Percentiles rank a stretch among this genome's conserved stretches.
phyloP scores from a whole-genome alignment of 2,329 filamentous ascomycete species.

The Tolypocladium tropicale region DNA sequence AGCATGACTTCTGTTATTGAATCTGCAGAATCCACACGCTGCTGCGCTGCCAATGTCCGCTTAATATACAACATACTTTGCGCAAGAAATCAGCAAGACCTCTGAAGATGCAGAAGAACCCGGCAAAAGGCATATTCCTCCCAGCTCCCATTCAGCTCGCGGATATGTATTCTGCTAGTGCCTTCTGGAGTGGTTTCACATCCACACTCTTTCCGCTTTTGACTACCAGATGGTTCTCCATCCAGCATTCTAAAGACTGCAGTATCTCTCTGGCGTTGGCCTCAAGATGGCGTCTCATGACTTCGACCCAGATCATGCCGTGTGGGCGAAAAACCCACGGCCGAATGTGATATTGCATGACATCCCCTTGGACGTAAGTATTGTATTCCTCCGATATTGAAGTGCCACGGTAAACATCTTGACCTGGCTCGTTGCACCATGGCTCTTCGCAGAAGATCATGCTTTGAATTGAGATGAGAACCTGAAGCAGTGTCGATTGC shows the following conservation, averaged over 20 bases:
- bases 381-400: not conserved
- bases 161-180: too few species aligned
- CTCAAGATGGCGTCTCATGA: not conserved
- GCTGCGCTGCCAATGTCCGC: too few species aligned
- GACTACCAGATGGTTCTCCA: not conserved
- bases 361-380: not conserved
- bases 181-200: not conserved
- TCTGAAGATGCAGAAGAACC: too few species aligned
- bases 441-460: conserved; percentile 47
- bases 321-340: not conserved
- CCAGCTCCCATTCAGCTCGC: too few species aligned
- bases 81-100: too few species aligned
- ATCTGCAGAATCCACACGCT: too few species aligned
- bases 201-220: not conserved
- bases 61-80: too few species aligned
- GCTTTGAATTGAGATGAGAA: conserved; percentile 45
- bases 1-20: too few species aligned
- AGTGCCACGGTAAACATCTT: conserved; percentile 10
- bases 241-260: not conserved
- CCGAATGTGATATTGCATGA: not conserved
- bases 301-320: not conserved
- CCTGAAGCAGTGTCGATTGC: conserved; percentile 38
- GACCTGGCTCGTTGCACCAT: conserved; percentile 43
- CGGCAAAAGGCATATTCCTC: too few species aligned
- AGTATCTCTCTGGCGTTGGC: not conserved